Base-by-base conservation (phyloP, 2,329 filamentous ascomycete genomes). In the Fragosphaeria purpurea region DNA sequence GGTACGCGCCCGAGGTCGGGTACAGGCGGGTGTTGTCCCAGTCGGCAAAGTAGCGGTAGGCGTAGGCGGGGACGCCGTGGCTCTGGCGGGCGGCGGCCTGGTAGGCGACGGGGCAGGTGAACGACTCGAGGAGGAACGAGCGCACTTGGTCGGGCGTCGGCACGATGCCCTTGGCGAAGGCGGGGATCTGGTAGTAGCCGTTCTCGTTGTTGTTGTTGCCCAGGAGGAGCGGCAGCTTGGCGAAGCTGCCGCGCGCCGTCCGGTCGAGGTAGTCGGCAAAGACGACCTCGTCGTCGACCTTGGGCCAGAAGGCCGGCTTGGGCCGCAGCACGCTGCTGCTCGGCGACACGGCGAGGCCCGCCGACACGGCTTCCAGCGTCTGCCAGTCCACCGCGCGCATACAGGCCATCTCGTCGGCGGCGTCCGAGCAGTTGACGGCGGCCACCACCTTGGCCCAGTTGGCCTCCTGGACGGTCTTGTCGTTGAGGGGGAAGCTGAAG, bases 11-110 rank as follows among this genome's bases (percentile, higher is more conserved):
- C 41, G 70, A 73, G 5, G 62, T 65, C 0, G 65, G 63, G 49
- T 70, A 73, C 31, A 76, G 60, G 0, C 70, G 63, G 1, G 70
- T 69, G 51, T 74, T 76, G 34, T 68, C 55, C 70, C 71, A 77
- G 55, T 76, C 71, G 22, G 66, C 73, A 46, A 71, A 65, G 57
- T 74, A 77, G 34, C 72, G 69, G 44, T 69, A 74, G 4, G 64
- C 64, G 68, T 70, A 77, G 7, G 67, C 59, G 0, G 70, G 62
- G 2, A 73, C 63, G 6, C 59, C 62, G 30, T 67, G 56, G 0
- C 50, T 44, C 1, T 57, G 57, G 7, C 70, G 68, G 1, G 64
- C 65, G 2, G 56, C 51, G 4, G 66, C 69, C 31, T 71, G 67
- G 50, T 64, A 61, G 1, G 64, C 60, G 9, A 68, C 67, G 2